Conservation (phyloP, 2,329 filamentous ascomycete species). For the Ophiostoma sp. region DNA sequence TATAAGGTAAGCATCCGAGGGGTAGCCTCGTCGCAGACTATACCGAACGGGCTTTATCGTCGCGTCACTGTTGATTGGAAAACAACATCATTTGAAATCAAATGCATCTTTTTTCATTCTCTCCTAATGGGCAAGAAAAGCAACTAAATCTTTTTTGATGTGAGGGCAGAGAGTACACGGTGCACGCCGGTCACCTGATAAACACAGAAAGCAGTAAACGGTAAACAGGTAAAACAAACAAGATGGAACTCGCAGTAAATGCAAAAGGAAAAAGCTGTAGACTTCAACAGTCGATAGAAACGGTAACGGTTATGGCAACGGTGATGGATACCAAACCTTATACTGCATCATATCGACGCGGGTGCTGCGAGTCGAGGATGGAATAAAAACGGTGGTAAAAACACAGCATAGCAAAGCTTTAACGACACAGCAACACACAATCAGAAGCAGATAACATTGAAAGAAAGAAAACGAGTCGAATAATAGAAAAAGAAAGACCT, state of each 20-base stretch:
- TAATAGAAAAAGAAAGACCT: constrained; percentile 5
- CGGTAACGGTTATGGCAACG: background rate
- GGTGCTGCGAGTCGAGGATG: background rate
- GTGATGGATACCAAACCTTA: background rate
- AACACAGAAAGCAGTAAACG: background rate
- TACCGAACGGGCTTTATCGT: too few relatives aligned
- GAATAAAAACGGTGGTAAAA: background rate
- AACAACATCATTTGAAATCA: background rate
- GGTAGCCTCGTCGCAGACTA: background rate
- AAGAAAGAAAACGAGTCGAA: background rate
- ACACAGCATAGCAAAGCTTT: background rate
- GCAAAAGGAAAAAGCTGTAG: background rate
- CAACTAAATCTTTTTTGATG: background rate
- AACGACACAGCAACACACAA: background rate
- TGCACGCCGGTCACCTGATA: background rate
- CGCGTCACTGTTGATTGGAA: too few relatives aligned
- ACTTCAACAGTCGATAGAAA: background rate
- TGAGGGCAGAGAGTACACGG: background rate
- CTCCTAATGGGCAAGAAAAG: background rate
- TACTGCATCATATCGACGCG: background rate
- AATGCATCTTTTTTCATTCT: background rate
- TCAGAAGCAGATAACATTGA: background rate
- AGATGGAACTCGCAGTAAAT: background rate
- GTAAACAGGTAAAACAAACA: background rate
- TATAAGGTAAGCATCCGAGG: background rate